Percentiles rank a stretch among this genome's conserved stretches.
phyloP scores from a whole-genome alignment of 2,329 filamentous ascomycete genomes.

The Arthroderma uncinatum region DNA sequence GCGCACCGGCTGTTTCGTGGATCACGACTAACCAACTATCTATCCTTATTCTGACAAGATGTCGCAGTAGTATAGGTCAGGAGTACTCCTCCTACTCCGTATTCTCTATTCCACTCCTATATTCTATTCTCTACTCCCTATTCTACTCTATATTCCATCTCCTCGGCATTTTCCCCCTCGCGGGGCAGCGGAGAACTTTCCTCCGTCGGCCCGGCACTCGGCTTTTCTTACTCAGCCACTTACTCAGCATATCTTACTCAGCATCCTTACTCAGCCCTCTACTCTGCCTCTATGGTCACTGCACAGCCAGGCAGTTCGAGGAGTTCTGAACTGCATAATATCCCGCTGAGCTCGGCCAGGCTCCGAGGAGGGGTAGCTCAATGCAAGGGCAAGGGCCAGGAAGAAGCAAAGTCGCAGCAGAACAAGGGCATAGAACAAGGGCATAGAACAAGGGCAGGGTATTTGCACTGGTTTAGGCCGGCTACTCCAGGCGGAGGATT shows the following conservation, averaged over 20 bases:
- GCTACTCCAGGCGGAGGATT: slow-evolving; percentile 1
- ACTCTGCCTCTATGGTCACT: too few species aligned
- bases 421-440: not conserved
- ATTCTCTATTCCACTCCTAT: too few species aligned
- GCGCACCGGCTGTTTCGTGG: not conserved
- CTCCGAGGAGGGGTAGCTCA: not conserved
- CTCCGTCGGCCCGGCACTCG: not conserved
- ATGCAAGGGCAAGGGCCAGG: not conserved
- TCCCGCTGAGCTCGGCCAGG: not conserved
- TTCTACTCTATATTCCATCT: too few species aligned
- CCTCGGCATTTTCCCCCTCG: not conserved
- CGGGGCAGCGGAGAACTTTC: not conserved
- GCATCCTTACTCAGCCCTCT: too few species aligned
- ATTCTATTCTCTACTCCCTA: too few species aligned
- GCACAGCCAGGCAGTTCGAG: too few species aligned
- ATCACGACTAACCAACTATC: not conserved
- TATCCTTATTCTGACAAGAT: too few species aligned
- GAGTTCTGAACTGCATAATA: too few species aligned
- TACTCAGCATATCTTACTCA: not conserved
- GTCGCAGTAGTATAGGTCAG: too few species aligned
- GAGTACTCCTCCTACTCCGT: too few species aligned
- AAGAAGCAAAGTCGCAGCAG: not conserved
- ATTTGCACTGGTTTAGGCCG: not conserved
- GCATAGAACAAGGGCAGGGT: not conserved
- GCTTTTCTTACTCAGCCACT: not conserved